Evolutionary conservation across 129 eudicot genomes (phyloP), one percentile per base, ranked within the genome.

Genomic region (Apium graveolens): DNA sequence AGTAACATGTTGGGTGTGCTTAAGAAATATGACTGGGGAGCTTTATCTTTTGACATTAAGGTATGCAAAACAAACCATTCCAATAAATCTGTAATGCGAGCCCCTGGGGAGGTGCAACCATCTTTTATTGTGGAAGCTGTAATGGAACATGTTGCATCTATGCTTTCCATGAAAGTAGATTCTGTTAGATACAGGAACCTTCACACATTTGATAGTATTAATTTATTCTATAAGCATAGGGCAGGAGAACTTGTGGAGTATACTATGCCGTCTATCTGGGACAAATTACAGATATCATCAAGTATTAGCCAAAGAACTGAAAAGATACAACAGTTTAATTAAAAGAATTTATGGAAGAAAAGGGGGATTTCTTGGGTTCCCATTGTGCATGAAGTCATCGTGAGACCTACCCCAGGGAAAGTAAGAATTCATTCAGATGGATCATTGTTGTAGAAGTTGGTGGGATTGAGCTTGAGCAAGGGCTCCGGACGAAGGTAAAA

Each of bases 401-500:
- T 90, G 65, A 87, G 88, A 77, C 78, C 96, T 11, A 75, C 91
- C 24, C 98, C 98, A 0, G 98, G 96, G 70, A 90, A 87, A 88
- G 98, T 95, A 44, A 92, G 98, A 76, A 87, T 95, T 26, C 89
- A 91, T 45, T 27, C 55, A 27, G 96, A 92, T 80, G 97, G 96
- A 13, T 90, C 17, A 43, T 95, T 78, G 96, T 86, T 77, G 97
- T 95, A 0, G 98, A 95, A 85, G 92, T 95, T 62, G 94, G 96
- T 78, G 98, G 98, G 20, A 88, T 93, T 77, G 98, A 93, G 79
- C 83, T 93, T 75, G 98, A 97, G 26, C 98, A 91, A 79, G 98
- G 98, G 76, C 89, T 91, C 5, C 91, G 96, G 97, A 95, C 98
- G 8, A 95, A 95, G 86, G 98, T 95, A 9, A 88, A 87, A 80